Evolutionary conservation across 371 early-diverging fungal genomes (phyloP).

Genomic region (Gilbertella persicaria): DNA sequence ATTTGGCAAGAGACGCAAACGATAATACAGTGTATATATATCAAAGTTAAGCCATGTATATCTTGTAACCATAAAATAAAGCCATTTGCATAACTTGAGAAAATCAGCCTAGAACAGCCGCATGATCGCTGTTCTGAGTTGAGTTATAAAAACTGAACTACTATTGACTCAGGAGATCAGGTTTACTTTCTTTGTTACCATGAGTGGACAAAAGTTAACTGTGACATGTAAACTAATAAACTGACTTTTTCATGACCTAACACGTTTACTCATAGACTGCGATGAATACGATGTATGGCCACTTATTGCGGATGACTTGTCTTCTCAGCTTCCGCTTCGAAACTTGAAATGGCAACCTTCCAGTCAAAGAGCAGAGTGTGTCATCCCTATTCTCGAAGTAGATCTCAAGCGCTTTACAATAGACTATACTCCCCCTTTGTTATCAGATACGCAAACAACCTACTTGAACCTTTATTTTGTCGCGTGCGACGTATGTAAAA

Average conservation of each 20-base stretch:
- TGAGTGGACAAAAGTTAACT: conserved; percentile 31
- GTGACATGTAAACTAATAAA: conserved; percentile 25
- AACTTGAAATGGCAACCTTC: conserved; percentile 86
- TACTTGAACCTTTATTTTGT: conserved; percentile 84
- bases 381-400: conserved; percentile 65
- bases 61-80: neutral
- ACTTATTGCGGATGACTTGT: conserved; percentile 69
- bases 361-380: conserved; percentile 62
- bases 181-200: no score
- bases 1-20: conserved; percentile 76
- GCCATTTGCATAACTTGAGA: no score
- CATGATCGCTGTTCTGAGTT: no score
- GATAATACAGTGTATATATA: conserved; percentile 30
- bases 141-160: no score
- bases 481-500: conserved; percentile 68
- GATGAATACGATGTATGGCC: conserved; percentile 84
- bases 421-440: conserved; percentile 54
- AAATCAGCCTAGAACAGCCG: no score
- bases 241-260: neutral
- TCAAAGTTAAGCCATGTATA: conserved; percentile 10
- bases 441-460: conserved; percentile 63
- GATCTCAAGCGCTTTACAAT: conserved; percentile 66
- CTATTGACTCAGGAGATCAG: no score
- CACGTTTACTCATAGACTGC: conserved; percentile 64
- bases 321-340: conserved; percentile 76